Conservation (phyloP, 345 rosid species). For the Anastatica hierochuntica region DNA sequence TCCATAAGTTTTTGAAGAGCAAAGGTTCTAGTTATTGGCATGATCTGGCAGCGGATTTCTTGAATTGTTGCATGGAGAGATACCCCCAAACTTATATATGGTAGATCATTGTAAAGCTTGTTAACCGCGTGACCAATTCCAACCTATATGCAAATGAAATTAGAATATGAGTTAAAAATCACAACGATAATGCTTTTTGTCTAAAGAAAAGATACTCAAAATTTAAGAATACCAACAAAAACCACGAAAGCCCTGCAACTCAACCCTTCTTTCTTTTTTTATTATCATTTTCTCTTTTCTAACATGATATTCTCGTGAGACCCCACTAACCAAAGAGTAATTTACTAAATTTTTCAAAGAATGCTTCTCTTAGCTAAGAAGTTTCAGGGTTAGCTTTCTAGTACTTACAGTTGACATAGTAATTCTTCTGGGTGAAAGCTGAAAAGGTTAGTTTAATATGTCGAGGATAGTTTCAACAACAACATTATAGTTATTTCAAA, state of each 20-base stretch:
- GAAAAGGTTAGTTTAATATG: conserved; percentile 74
- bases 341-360: not conserved
- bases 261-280: too few species aligned
- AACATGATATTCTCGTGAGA: not conserved
- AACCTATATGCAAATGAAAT: not conserved
- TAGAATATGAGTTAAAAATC: not conserved
- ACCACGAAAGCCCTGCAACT: too few species aligned
- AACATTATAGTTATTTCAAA: conserved; percentile 71
- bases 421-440: conserved; percentile 69
- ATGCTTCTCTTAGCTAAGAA: not conserved
- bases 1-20: conserved; percentile 87
- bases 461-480: conserved; percentile 75
- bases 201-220: not conserved
- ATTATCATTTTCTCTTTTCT: not conserved
- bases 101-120: conserved; percentile 83
- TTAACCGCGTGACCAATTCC: conserved; percentile 86
- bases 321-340: not conserved
- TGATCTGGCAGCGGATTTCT: conserved; percentile 87
- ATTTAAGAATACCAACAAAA: too few species aligned
- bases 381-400: not conserved
- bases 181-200: too few species aligned
- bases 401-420: conserved; percentile 82
- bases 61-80: conserved; percentile 96
- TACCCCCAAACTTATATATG: conserved; percentile 90
- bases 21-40: conserved; percentile 98